Evolutionary conservation across 2,329 filamentous ascomycete genomes (phyloP), one percentile per base, ranked within the genome.

Genomic region (Aspergillus glaucus): DNA sequence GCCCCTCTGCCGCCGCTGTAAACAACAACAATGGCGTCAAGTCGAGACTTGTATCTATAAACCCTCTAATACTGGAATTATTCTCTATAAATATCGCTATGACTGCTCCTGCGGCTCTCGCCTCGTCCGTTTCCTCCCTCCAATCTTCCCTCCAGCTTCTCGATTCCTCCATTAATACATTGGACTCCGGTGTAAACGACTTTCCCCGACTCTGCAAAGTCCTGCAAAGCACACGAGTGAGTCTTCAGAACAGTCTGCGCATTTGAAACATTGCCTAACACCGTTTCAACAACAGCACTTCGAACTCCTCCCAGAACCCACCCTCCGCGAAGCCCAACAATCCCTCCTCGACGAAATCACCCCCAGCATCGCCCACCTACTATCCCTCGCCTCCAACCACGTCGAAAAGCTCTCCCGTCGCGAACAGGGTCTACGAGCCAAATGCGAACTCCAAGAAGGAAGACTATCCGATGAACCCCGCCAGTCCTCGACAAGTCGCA

Each of bases 331-430:
- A 54, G 91, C 91, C 28, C 91, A 96, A 69, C 78, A 87, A 56
- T 85, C 88, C 4, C 81, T 96, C 15, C 85, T 90, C 59, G 87
- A 88, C 61, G 90, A 95, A 65, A 93, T 95, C 58, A 85, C 86
- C n/a, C 91, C 91, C 7, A 90, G 89, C 67, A 87, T 95, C 55
- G 76, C 84, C 26, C 80, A 83, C 50, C 81, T 96, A 2, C 82
- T 96, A 45, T 80, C 84, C 54, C 85, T 90, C 56, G 88, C 90
- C n/a, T 84, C 89, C 56, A 83, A 85, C 54, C 86, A 95, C 62
- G 79, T 94, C 36, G 88, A 91, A 59, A 87, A 88, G 50, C 82
- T 92, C 39, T 87, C 87, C 46, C 82, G 90, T 6, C 86, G 88
- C 55, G 88, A 95, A 66, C 85, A 94, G 63, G 85, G 85, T 1